Conservation (phyloP, 2,329 filamentous ascomycete species). For the Pseudocercospora ulei region DNA sequence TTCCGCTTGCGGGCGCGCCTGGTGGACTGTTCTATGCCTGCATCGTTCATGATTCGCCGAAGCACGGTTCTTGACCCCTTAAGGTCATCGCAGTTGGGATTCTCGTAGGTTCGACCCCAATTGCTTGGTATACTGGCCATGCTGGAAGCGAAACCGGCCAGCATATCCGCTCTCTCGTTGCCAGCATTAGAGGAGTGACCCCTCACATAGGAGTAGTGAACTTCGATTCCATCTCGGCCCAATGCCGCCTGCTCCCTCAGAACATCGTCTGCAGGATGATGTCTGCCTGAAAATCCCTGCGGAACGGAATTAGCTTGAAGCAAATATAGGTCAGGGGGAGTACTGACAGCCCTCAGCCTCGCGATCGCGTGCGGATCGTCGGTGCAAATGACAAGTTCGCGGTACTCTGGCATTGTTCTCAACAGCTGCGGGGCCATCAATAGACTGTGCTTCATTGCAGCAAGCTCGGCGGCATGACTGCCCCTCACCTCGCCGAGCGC, state of each 20-base stretch:
- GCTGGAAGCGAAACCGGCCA: constrained; percentile 1
- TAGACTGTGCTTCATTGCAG: background rate
- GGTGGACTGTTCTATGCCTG: no score
- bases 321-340: no score
- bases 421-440: no score
- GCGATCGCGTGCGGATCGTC: no score
- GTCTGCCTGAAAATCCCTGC: no score
- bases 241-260: background rate
- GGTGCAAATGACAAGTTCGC: no score
- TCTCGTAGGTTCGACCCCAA: background rate
- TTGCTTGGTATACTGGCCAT: background rate
- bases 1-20: no score
- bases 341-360: no score
- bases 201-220: constrained; percentile 6
- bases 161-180: constrained; percentile 9
- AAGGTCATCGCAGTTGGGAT: background rate
- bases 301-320: no score
- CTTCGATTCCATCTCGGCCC: background rate
- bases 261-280: no score
- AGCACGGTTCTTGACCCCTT: background rate
- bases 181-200: background rate
- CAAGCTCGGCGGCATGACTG: background rate
- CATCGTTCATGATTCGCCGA: no score
- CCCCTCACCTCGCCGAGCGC: background rate
- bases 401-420: no score